Conservation (phyloP, 2,329 filamentous ascomycete genomes). For the Spiromastix sp. region DNA sequence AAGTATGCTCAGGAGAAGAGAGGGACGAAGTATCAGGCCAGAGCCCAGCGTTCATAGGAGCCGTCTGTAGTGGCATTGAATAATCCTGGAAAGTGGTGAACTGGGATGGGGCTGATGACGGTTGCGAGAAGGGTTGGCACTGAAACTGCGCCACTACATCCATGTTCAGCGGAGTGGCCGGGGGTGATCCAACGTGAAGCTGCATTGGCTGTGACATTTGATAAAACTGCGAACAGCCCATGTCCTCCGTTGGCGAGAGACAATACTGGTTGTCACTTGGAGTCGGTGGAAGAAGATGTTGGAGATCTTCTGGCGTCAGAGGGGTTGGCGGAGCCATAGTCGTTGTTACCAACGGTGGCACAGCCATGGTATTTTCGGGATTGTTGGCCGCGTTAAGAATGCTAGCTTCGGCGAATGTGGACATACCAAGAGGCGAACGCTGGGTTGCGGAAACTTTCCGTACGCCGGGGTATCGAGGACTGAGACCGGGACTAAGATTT, state of each 20-base stretch:
- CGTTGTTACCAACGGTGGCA: conserved; percentile 23
- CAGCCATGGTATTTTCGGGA: conserved; percentile 23
- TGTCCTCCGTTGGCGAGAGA: conserved; percentile 22
- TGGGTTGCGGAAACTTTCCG: conserved; percentile 36
- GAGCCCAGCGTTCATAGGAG: conserved; percentile 29
- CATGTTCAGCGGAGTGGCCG: conserved; percentile 30
- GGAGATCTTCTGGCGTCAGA: conserved; percentile 32
- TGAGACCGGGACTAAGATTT: conserved; percentile 21
- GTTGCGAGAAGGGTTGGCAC: conserved; percentile 27
- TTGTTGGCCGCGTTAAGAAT: conserved; percentile 22
- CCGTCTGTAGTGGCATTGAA: conserved; percentile 24
- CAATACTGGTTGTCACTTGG: conserved; percentile 29
- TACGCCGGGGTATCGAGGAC: conserved; percentile 35
- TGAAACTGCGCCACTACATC: conserved; percentile 29
- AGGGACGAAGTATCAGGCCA: conserved; percentile 31
- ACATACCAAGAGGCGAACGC: conserved; percentile 36
- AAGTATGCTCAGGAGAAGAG: conserved; percentile 29
- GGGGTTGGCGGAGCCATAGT: conserved; percentile 33
- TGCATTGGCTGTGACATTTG: conserved; percentile 30
- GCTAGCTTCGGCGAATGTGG: conserved; percentile 35
- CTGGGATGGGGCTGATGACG: conserved; percentile 34
- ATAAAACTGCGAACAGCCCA: conserved; percentile 21
- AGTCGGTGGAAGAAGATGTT: conserved; percentile 30
- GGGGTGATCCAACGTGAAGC: conserved; percentile 34
- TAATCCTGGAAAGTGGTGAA: conserved; percentile 34